Evolutionary conservation across 176 grass and related monocot genomes (phyloP).

Genomic region (Avena atlantica): DNA sequence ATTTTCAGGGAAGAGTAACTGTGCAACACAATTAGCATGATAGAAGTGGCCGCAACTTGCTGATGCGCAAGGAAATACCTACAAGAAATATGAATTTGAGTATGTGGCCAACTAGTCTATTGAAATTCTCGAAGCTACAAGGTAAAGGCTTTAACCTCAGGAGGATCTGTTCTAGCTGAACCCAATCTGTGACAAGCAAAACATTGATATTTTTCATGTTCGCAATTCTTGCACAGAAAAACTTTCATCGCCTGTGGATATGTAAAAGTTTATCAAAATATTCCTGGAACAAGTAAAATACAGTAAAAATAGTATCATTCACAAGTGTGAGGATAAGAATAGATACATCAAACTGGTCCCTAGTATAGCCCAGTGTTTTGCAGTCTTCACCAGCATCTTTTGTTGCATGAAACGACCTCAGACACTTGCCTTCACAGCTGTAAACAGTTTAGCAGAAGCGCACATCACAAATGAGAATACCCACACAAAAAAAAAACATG

Average conservation of each 20-base stretch:
- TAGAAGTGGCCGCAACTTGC: constrained; percentile 76
- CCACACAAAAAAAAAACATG: too few species aligned
- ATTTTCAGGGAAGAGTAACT: constrained; percentile 57
- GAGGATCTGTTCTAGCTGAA: constrained; percentile 52
- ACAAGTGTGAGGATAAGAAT: constrained; percentile 1
- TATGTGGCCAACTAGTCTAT: constrained; percentile 16
- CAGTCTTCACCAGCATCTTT: constrained; percentile 52
- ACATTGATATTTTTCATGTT: constrained; percentile 64
- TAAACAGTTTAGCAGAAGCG: constrained; percentile 12
- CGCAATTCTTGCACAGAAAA: constrained; percentile 73
- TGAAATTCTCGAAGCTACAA: constrained; percentile 15
- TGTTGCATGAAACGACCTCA: constrained; percentile 75
- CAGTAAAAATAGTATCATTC: constrained; percentile 17
- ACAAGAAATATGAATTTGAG: constrained; percentile 19
- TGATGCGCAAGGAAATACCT: constrained; percentile 76
- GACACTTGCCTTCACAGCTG: constrained; percentile 76
- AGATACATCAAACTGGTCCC: constrained; percentile 62
- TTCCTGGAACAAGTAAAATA: not conserved
- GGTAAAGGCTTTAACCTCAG: constrained; percentile 55
- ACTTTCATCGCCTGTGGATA: constrained; percentile 54
- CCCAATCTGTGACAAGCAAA: constrained; percentile 67
- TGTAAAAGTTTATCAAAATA: constrained; percentile 33
- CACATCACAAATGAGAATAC: constrained; percentile 1
- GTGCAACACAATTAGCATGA: constrained; percentile 73
- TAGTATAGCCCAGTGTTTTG: constrained; percentile 64